Evolutionary conservation across 73 alveolate genomes (phyloP).

Genomic region (Symbiodinium natans): DNA sequence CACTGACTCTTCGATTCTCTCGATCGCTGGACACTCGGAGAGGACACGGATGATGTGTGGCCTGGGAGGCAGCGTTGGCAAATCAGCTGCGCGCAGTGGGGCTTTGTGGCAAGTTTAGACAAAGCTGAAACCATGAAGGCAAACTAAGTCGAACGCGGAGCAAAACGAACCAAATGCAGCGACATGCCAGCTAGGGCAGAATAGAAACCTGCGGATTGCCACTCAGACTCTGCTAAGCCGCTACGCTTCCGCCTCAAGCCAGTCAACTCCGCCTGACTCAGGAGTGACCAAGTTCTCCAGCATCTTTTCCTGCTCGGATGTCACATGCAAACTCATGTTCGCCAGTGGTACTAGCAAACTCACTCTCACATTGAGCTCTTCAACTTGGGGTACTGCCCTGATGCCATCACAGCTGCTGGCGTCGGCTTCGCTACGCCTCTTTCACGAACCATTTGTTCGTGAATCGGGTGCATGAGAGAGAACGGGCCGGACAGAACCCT

Average conservation of each 20-base stretch:
- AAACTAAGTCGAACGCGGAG: conserved; percentile 36
- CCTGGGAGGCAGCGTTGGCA: neutral
- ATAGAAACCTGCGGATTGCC: neutral
- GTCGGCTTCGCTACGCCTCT: neutral
- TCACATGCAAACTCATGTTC: too few relatives aligned
- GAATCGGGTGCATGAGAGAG: too few relatives aligned
- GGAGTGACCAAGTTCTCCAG: conserved; percentile 32
- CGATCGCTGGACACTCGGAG: conserved; percentile 59
- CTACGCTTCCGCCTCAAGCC: too few relatives aligned
- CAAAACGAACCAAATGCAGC: conserved; percentile 49
- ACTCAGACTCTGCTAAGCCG: too few relatives aligned
- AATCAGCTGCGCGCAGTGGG: neutral
- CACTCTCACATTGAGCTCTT: too few relatives aligned
- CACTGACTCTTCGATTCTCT: conserved; percentile 62
- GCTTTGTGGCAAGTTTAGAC: neutral
- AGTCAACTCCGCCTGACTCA: conserved; percentile 79
- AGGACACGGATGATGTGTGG: conserved; percentile 84
- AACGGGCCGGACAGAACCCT: too few relatives aligned
- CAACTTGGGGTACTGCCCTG: neutral
- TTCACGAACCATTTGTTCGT: too few relatives aligned
- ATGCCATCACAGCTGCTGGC: conserved; percentile 18
- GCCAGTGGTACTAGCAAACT: too few relatives aligned
- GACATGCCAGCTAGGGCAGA: neutral
- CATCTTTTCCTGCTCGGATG: conserved; percentile 35
- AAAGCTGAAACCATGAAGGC: too few relatives aligned